phyloP scores from a whole-genome alignment of 768 basidiomycete species.

The Tricholomella constricta region DNA sequence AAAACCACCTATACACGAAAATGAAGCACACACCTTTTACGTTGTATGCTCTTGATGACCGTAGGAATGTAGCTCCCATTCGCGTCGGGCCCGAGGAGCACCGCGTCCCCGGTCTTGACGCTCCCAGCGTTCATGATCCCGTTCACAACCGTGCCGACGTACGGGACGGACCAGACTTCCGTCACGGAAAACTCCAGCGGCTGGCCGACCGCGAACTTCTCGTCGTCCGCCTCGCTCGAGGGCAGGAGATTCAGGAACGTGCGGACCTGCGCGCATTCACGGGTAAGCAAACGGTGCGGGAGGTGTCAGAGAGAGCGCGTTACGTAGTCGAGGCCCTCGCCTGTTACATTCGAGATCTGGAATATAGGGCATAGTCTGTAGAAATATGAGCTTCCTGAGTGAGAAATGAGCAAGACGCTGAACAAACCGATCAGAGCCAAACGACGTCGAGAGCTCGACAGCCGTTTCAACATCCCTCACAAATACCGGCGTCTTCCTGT shows the following conservation, averaged over 20 bases:
- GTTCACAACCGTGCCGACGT: constrained; percentile 83
- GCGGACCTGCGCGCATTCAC: constrained; percentile 62
- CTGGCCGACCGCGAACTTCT: constrained; percentile 78
- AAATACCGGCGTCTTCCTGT: constrained; percentile 80
- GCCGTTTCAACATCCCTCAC: constrained; percentile 82
- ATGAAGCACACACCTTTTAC: constrained; percentile 65
- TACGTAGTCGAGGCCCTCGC: constrained; percentile 84
- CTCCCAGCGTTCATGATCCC: constrained; percentile 79
- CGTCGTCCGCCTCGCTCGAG: constrained; percentile 80
- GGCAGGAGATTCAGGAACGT: constrained; percentile 91
- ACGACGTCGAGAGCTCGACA: constrained; percentile 73
- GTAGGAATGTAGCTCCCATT: constrained; percentile 86
- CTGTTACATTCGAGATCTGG: constrained; percentile 92
- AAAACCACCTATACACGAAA: neutral
- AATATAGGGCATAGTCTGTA: constrained; percentile 86
- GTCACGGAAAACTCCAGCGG: constrained; percentile 88
- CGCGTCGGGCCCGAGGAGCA: constrained; percentile 89
- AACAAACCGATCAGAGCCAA: constrained; percentile 67
- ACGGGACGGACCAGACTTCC: constrained; percentile 87
- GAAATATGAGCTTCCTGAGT: neutral
- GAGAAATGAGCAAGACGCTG: constrained; percentile 6
- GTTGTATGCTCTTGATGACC: constrained; percentile 87
- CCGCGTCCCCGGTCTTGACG: constrained; percentile 76
- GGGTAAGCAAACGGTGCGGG: neutral
- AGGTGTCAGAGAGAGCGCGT: constrained; percentile 14